A percentile compares a stretch with the other conserved stretches of the same genome.
Conservation (phyloP, 2,329 filamentous ascomycete species). For the Colletotrichum liaoningense region DNA sequence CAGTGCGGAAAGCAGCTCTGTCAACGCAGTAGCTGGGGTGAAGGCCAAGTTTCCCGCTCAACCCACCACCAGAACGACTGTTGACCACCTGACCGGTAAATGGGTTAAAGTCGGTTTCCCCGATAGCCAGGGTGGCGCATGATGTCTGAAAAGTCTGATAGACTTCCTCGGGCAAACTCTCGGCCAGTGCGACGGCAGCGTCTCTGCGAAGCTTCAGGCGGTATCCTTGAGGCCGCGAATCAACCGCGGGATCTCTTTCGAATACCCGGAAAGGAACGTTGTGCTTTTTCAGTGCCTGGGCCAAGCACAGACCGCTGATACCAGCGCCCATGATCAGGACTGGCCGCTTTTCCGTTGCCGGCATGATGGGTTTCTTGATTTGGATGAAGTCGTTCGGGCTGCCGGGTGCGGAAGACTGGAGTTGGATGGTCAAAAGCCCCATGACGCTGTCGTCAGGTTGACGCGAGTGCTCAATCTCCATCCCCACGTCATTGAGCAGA, state of each 20-base stretch:
- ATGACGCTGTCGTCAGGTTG: conserved; percentile 10
- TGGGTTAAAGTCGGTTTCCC: conserved; percentile 9
- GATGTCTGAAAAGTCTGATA: conserved; percentile 10
- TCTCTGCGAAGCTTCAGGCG: conserved; percentile 59
- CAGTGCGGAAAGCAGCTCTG: conserved; percentile 69
- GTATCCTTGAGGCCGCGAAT: conserved; percentile 72
- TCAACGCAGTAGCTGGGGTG: conserved; percentile 63
- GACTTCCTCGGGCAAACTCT: conserved; percentile 1
- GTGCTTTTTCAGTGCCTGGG: conserved; percentile 45
- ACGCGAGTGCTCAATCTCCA: neutral
- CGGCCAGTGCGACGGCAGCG: conserved; percentile 1
- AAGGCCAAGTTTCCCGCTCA: conserved; percentile 63
- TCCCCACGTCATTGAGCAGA: conserved; percentile 49
- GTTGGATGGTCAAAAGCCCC: conserved; percentile 1
- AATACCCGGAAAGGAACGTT: conserved; percentile 59
- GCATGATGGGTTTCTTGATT: neutral
- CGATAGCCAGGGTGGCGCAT: neutral
- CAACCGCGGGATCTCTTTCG: conserved; percentile 59
- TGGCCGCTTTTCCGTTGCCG: conserved; percentile 19
- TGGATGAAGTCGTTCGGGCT: neutral
- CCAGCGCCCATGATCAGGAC: conserved; percentile 51
- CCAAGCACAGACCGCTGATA: conserved; percentile 49
- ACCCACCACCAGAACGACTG: conserved; percentile 53
- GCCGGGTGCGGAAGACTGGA: neutral
- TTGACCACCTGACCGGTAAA: conserved; percentile 13